Percentiles rank a stretch among this genome's conserved stretches.
These are phyloP conservation scores for Annulohypoxylon moriforme DNA, from an alignment of 495 filamentous ascomycete genomes.

Conservation along the genomic window DNA sequence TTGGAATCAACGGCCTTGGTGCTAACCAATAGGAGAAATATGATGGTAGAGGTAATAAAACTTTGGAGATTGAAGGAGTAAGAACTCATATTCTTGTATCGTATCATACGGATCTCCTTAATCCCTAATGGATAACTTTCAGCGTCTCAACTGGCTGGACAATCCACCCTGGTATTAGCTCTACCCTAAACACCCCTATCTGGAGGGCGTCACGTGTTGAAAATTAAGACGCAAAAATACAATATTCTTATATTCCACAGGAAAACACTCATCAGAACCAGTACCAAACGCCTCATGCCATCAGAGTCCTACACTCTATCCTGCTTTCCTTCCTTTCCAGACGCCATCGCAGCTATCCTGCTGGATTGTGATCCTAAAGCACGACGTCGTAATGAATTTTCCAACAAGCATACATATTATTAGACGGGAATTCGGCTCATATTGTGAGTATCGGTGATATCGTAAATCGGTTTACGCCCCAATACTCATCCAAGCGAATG, in stretches of 20 bases:
- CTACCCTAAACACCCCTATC: constrained; percentile 1
- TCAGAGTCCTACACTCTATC: constrained; percentile 7
- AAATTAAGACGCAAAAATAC: constrained; percentile 6
- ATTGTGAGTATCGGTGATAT: not conserved
- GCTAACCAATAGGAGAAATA: too few species aligned
- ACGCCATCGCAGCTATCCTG: constrained; percentile 30
- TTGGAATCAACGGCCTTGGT: too few species aligned
- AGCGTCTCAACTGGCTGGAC: not conserved
- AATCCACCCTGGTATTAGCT: not conserved
- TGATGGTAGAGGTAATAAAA: too few species aligned
- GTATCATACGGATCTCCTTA: not conserved
- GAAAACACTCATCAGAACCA: not conserved
- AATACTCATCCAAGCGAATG: constrained; percentile 51
- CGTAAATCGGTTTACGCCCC: constrained; percentile 14
- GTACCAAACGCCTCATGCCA: constrained; percentile 32
- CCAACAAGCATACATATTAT: not conserved
- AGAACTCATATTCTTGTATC: not conserved
- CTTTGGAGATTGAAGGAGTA: too few species aligned
- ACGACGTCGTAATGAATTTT: not conserved
- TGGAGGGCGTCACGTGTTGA: not conserved
- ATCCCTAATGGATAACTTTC: not conserved
- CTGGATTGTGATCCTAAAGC: not conserved
- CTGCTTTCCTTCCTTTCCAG: constrained; percentile 22
- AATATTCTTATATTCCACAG: not conserved
- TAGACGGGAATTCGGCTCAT: constrained; percentile 3